A percentile compares a stretch with the other conserved stretches of the same genome.
Evolutionary conservation across 306 rosid genomes (phyloP).

Genomic region (Aeschynomene evenia): DNA sequence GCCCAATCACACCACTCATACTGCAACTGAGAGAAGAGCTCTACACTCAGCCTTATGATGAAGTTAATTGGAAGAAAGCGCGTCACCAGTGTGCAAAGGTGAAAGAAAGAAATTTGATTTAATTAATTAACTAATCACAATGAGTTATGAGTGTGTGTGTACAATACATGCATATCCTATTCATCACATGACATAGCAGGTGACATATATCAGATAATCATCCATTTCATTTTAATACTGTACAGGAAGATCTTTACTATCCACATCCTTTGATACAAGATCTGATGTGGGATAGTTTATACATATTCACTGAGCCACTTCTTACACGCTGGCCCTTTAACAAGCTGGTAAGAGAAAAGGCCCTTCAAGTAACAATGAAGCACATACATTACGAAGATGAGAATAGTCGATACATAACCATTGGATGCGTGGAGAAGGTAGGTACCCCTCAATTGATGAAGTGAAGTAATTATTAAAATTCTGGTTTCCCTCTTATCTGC

Average conservation of each 20-base stretch:
- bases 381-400: slow-evolving; percentile 84
- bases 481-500: neutral
- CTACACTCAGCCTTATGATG: slow-evolving; percentile 44
- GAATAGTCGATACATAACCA: slow-evolving; percentile 60
- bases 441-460: neutral
- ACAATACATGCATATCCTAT: neutral
- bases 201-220: too few species aligned
- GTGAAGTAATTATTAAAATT: neutral
- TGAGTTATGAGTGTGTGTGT: neutral
- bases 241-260: slow-evolving; percentile 63
- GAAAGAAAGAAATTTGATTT: neutral
- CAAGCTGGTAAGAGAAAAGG: slow-evolving; percentile 51
- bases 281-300: slow-evolving; percentile 66
- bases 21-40: slow-evolving; percentile 59
- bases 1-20: slow-evolving; percentile 72
- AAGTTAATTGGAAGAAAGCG: slow-evolving; percentile 56
- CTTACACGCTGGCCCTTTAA: slow-evolving; percentile 75
- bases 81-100: slow-evolving; percentile 72
- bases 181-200: neutral
- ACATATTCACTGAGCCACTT: slow-evolving; percentile 55
- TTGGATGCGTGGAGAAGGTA: slow-evolving; percentile 66
- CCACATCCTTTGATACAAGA: slow-evolving; percentile 66
- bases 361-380: slow-evolving; percentile 66
- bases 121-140: neutral
- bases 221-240: neutral